These are phyloP conservation scores for Aplosporella prunicola DNA, from an alignment of 2,329 filamentous ascomycete genomes.

Conservation along the genomic window DNA sequence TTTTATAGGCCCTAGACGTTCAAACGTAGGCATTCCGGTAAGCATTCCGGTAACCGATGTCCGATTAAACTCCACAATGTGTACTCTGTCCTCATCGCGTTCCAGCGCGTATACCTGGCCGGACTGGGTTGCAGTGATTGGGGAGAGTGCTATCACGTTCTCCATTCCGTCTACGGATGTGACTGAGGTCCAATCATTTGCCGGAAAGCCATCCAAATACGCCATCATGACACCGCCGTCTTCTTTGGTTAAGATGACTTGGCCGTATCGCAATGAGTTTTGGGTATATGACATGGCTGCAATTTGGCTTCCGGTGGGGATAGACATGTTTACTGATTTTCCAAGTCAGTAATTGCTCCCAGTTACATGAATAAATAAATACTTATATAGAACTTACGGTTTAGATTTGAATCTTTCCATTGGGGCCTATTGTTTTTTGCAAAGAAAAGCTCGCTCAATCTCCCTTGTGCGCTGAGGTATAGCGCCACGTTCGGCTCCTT, in stretches of 20 bases:
- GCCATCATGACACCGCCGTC: constrained; percentile 2
- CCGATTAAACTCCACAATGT: neutral
- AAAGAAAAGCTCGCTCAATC: neutral
- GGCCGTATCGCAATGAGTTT: neutral
- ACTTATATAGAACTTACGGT: no score
- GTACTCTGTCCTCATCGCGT: neutral
- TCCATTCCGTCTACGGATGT: neutral
- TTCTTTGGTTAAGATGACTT: neutral
- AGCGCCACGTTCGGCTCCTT: neutral
- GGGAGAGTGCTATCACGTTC: neutral
- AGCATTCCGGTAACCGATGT: neutral
- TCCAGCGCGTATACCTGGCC: neutral
- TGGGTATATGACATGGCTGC: neutral
- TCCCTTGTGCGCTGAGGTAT: neutral
- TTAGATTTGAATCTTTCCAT: no score
- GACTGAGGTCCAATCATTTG: neutral
- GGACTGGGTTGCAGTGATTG: neutral
- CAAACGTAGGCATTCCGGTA: neutral
- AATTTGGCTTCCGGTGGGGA: neutral
- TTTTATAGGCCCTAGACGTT: neutral
- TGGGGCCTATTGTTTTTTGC: neutral
- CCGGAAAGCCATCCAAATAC: neutral
- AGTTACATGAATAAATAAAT: no score
- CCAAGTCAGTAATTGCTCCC: no score
- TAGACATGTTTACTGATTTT: neutral